Base-by-base conservation (phyloP, 164 flowering plant species). In the Echeveria elegans region DNA sequence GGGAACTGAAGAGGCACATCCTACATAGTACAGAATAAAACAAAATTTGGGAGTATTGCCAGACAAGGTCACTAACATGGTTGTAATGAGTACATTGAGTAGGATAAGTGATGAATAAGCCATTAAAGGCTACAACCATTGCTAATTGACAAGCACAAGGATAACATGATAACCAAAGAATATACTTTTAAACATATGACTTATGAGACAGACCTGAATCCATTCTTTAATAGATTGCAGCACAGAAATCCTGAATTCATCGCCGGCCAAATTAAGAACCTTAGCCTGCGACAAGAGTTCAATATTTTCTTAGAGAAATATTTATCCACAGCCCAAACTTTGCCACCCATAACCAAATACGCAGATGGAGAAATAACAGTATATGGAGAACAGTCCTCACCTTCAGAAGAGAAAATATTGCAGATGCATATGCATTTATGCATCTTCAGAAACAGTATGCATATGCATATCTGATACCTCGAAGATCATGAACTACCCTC, bases 341-440 rank as follows among this genome's bases (percentile, higher is more conserved):
- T 31, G 38, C 3, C 37, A 9, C 21, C 24, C 65, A 43, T 52
- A 41, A 18, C 37, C 37, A 34, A 34, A 34, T 34, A 34, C 3
- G 7, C 37, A 34, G 37, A 34, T 3, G 3, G 7, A 34, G 7
- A 34, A 23, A 2, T 14, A 28, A 56, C 19, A 56, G 12, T 29
- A 14, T 26, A 61, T 43, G 19, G 40, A 34, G 29, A 14, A 34
- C 63, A 15, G 11, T 11, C 11, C 70, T 63, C 71, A 91, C 98
- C 93, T 89, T 89, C 75, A 94, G 76, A 65, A 91, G 90, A 60
- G 75, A 73, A 78, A 94, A 92, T 50, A 94, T 88, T 1, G 97
- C 94, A 80, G 96, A 88, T 67, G 99, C 95, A 77, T 92, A 94
- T 48, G 99, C 96, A 86, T 89, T 93, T 92, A 94, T 48, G 99